Conservation (phyloP, 768 basidiomycete species). For the Fomitopsis serialis region DNA sequence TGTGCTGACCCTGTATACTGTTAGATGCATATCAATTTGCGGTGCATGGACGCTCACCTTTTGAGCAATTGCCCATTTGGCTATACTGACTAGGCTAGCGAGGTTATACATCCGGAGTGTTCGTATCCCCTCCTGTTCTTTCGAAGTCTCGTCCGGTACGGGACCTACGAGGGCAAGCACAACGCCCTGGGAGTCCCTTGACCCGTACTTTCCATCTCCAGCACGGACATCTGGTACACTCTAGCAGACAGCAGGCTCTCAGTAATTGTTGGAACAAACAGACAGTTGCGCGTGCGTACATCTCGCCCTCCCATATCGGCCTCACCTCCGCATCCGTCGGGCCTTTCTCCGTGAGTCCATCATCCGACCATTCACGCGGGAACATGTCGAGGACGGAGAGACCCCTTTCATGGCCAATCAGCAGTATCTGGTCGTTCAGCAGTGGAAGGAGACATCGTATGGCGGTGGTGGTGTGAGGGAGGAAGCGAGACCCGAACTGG, state of each 20-base stretch:
- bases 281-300: conserved; percentile 36
- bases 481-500: conserved; percentile 80
- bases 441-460: conserved; percentile 76
- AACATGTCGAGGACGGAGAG: conserved; percentile 81
- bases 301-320: conserved; percentile 73
- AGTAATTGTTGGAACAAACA: not conserved
- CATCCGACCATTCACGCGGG: conserved; percentile 62
- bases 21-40: not conserved
- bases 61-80: conserved; percentile 66
- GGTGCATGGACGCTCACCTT: conserved; percentile 37
- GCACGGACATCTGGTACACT: conserved; percentile 70
- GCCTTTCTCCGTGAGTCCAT: conserved; percentile 37
- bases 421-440: conserved; percentile 54
- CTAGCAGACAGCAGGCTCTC: conserved; percentile 29
- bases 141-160: conserved; percentile 40
- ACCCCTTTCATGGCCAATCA: conserved; percentile 77
- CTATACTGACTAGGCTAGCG: conserved; percentile 66
- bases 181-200: conserved; percentile 65
- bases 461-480: conserved; percentile 71
- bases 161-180: conserved; percentile 72
- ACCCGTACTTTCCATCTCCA: conserved; percentile 59
- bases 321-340: conserved; percentile 68
- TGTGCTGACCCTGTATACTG: conserved; percentile 43
- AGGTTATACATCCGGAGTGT: conserved; percentile 81
- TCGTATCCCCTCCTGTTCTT: conserved; percentile 51